Evolutionary conservation across 1,284 basidiomycete species (phyloP).

Genomic region (Ganoderma multipileum): DNA sequence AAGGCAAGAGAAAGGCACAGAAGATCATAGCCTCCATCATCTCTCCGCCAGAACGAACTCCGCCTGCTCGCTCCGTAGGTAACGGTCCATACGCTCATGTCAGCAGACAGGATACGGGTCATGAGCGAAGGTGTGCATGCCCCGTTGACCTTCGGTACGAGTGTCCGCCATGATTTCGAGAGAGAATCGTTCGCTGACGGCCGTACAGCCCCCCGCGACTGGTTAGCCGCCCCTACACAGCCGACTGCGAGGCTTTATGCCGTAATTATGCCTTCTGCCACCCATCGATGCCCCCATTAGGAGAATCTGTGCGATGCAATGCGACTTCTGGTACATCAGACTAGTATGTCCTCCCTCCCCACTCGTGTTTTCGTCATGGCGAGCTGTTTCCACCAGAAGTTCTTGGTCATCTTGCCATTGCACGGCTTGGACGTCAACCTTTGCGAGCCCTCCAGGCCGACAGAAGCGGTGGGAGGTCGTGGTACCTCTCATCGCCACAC

Average conservation of each 20-base stretch:
- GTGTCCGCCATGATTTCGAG: constrained; percentile 6
- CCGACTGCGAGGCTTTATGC: constrained; percentile 12
- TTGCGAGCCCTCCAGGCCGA: constrained; percentile 16
- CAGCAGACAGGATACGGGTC: constrained; percentile 17
- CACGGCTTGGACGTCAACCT: constrained; percentile 16
- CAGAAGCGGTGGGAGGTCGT: constrained; percentile 28
- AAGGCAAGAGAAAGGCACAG: constrained; percentile 16
- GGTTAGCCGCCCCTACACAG: constrained; percentile 18
- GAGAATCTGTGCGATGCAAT: constrained; percentile 15
- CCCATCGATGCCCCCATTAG: constrained; percentile 6
- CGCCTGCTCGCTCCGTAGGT: constrained; percentile 8
- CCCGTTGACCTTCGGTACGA: constrained; percentile 10
- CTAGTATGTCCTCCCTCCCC: constrained; percentile 20
- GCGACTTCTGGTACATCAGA: constrained; percentile 23
- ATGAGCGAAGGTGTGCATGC: constrained; percentile 6
- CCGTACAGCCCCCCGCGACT: constrained; percentile 15
- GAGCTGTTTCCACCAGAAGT: constrained; percentile 27
- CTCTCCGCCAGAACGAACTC: constrained; percentile 5
- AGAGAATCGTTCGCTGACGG: constrained; percentile 11
- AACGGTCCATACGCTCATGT: no score
- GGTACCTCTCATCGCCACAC: constrained; percentile 25
- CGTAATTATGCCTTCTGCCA: constrained; percentile 10
- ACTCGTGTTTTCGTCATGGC: constrained; percentile 33
- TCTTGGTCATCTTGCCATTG: constrained; percentile 15
- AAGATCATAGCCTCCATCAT: constrained; percentile 14